phyloP scores from a whole-genome alignment of 2,329 filamentous ascomycete genomes.

The Diaporthe helianthi region DNA sequence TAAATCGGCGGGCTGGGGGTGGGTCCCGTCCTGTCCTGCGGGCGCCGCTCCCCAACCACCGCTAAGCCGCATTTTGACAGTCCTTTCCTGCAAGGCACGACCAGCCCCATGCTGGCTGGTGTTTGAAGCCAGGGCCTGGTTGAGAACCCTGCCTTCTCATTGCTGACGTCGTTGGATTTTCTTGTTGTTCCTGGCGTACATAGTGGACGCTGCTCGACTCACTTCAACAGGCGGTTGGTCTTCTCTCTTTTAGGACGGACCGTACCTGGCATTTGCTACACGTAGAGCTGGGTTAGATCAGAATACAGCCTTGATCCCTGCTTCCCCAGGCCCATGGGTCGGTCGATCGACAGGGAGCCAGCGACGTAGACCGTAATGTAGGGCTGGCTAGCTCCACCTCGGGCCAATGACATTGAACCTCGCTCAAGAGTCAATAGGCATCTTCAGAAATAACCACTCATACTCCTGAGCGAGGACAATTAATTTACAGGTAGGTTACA shows the following conservation, averaged over 20 bases:
- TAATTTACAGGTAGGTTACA: too few species aligned
- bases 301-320: constrained; percentile 10
- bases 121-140: neutral
- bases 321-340: neutral
- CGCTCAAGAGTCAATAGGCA: neutral
- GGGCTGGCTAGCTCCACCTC: constrained; percentile 5
- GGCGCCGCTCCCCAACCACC: constrained; percentile 23
- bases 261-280: neutral
- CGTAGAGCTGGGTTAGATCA: neutral
- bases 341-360: constrained; percentile 14
- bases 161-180: constrained; percentile 2
- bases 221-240: neutral
- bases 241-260: neutral
- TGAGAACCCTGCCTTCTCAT: neutral
- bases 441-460: neutral
- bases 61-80: constrained; percentile 21
- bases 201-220: neutral
- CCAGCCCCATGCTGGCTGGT: neutral
- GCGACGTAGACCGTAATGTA: neutral
- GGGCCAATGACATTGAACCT: neutral
- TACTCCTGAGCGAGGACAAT: too few species aligned
- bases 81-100: constrained; percentile 12
- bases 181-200: neutral
- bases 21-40: neutral
- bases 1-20: constrained; percentile 31